phyloP scores from a whole-genome alignment of 164 flowering plant species.

The Hamamelis virginiana region DNA sequence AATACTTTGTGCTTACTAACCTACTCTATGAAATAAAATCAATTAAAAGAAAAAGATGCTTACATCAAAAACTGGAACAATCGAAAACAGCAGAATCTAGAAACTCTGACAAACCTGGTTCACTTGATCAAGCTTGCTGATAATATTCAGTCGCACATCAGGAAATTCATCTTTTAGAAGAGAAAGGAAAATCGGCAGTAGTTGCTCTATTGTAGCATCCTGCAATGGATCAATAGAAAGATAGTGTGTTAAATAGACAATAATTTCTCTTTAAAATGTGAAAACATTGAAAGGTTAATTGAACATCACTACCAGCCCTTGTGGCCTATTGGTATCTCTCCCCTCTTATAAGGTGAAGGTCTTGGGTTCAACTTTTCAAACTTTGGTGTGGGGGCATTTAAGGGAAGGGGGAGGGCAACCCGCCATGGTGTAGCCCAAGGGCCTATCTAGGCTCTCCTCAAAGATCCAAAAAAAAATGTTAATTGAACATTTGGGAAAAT shows the following conservation, averaged over 20 bases:
- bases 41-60: neutral
- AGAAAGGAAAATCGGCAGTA: conserved; percentile 92
- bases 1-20: neutral
- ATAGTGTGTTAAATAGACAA: neutral
- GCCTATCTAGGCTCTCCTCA: too few relatives aligned
- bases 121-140: conserved; percentile 99
- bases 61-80: neutral
- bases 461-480: too few relatives aligned
- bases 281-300: neutral
- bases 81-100: neutral
- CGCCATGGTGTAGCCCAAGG: too few relatives aligned
- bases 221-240: conserved; percentile 32
- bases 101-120: conserved; percentile 61
- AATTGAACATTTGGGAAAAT: too few relatives aligned
- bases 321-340: too few relatives aligned
- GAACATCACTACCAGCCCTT: too few relatives aligned
- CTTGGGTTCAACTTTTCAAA: too few relatives aligned
- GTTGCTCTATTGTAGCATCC: conserved; percentile 97
- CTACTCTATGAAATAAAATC: neutral
- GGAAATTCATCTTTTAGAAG: conserved; percentile 95
- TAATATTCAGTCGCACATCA: conserved; percentile 90
- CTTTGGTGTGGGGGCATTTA: too few relatives aligned
- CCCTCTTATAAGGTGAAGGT: too few relatives aligned
- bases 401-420: too few relatives aligned
- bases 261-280: neutral